Base-by-base conservation (phyloP, 1,284 basidiomycete species). In the Rhizoctonia solani region DNA sequence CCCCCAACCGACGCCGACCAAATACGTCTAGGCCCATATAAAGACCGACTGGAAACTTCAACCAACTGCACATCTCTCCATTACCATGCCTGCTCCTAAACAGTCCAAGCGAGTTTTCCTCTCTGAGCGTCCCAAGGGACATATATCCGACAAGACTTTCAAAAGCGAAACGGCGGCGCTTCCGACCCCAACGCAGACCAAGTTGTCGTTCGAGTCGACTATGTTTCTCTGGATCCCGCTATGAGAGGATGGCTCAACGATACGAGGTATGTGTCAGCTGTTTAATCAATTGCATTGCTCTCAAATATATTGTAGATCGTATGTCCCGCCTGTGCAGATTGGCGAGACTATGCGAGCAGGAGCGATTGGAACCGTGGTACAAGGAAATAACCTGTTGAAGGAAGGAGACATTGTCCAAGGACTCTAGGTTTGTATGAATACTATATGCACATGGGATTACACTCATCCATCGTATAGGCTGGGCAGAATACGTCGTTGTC, bases 201-300 rank as follows among this genome's bases (percentile, higher is more conserved):
- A 74, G 85, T 86, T 1, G 79, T 94, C 46, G 85, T 95, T 34
- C 83, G 86, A 73, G 84, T 89, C 66, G 86, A 87, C 53, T 92
- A 87, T 79, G 75, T 92, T 21, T 90, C 88, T 42, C 79, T 94
- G 67, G 92, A 94, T 74, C 90, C 92, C 34, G 90, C 90, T 0
- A 93, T 94, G 91, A 84, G 93, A 37, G 88, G 86, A 9, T 95
- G 89, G 83, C 74, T 96, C 58, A 84, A 83, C 68, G 89, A 93
- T 74, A 75, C 74, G 3, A 65, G 59, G 59, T 65, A 32, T 23
- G 29, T 44, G 23, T 16, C 23, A 8, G n/a, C 27, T 52, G 13
- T n/a, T 19, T 14, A n/a, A 13, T 4, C 30, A 19, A 19, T 82
- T 89, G 55, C 53, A 88, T 21, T 83, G 82, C 19, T 88, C 87